phyloP scores from a whole-genome alignment of 108 stramenopile genomes.

The Cylindrotheca fusiformis region DNA sequence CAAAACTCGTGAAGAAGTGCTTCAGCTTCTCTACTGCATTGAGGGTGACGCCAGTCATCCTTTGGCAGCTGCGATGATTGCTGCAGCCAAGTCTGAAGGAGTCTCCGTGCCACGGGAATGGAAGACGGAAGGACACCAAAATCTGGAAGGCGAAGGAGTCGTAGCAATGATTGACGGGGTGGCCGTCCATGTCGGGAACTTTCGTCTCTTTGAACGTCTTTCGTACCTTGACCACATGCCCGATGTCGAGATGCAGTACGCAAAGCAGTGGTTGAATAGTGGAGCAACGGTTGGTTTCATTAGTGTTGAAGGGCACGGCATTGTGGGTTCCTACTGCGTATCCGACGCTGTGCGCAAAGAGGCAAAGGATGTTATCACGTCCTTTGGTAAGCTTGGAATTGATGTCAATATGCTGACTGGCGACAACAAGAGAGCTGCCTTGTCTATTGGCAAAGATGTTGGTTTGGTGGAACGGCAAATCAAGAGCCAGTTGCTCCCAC shows the following conservation, averaged over 20 bases:
- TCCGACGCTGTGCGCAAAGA: conserved; percentile 70
- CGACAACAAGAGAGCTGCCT: conserved; percentile 79
- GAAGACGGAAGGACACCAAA: conserved; percentile 43
- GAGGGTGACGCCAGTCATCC: conserved; percentile 76
- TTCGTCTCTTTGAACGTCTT: conserved; percentile 61
- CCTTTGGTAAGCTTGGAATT: conserved; percentile 68
- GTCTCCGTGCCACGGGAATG: conserved; percentile 35
- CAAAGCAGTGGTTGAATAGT: conserved; percentile 46
- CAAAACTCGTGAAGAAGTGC: conserved; percentile 36
- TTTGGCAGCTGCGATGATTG: conserved; percentile 63
- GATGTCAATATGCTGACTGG: conserved; percentile 93
- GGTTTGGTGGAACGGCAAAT: conserved; percentile 53
- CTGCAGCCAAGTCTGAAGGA: conserved; percentile 53
- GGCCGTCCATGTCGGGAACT: conserved; percentile 68
- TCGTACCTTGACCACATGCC: conserved; percentile 38
- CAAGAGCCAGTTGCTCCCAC: conserved; percentile 59
- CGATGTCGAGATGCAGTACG: conserved; percentile 10
- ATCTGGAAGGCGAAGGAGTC: conserved; percentile 71
- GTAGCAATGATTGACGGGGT: conserved; percentile 48
- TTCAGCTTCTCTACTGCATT: conserved; percentile 58
- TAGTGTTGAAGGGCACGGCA: conserved; percentile 66
- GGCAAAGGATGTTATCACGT: conserved; percentile 41
- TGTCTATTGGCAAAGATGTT: conserved; percentile 66
- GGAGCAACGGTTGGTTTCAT: conserved; percentile 77
- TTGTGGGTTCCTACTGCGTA: conserved; percentile 71